Base-by-base conservation (phyloP, 768 basidiomycete species). In the Mycena latifolia region DNA sequence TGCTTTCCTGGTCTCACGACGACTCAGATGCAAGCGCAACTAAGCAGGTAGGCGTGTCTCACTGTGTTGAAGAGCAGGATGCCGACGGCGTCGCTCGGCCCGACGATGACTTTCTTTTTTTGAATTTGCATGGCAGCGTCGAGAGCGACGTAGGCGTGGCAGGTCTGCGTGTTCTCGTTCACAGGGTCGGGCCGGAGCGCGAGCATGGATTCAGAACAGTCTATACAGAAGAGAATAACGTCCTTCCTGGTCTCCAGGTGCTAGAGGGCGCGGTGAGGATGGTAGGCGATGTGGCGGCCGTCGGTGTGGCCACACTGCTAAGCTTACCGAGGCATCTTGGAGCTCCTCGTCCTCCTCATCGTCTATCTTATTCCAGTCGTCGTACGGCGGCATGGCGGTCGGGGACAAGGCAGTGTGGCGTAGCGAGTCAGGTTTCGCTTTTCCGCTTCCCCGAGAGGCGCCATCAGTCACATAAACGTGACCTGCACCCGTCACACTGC, bases 61-160 rank as follows among this genome's bases (percentile, higher is more conserved):
- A 96, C 96, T 62, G 95, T 94, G 69, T 99, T 98, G 80, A 93
- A 99, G 12, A 99, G 80, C 69, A 99, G 74, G 41, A 99, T 91
- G 6, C 97, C 98, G 47, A 98, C 89, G 31, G 88, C 86, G 75
- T 99, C 97, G 67, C 89, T 92, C 2, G 97, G 96, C 7, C 93
- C 92, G 5, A 89, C 87, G 29, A 98, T 82, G 27, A 97, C 92
- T 78, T 98, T 98, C 73, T 87, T 89, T 82, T 96, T 95, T 79
- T 94, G 88, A 41, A 98, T 90, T 72, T 93, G 88, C 80, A 93
- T 88, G 0, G 94, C 95, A 12, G 91, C 90, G 66, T 95, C 88
- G 25, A 99, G 85, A 0, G 94, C 93, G 22, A 85, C 82, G 71
- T 90, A 90, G 4, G 98, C 76, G 72, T 96, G 91, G 61, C 89